Conservation (phyloP, 768 basidiomycete genomes). For the Agrocybe praecox region DNA sequence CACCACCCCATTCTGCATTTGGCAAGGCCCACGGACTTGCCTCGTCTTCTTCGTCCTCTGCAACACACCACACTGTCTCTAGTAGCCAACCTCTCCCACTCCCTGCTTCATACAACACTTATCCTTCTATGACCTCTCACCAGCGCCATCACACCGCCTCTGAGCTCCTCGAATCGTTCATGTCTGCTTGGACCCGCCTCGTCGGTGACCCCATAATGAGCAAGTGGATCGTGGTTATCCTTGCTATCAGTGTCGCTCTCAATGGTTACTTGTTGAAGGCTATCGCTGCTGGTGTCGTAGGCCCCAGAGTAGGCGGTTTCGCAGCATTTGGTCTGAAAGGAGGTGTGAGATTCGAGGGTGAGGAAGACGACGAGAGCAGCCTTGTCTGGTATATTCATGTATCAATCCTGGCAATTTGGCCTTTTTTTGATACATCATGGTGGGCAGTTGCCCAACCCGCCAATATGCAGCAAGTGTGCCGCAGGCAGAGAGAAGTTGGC, state of each 20-base stretch:
- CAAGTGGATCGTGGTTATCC: conserved; percentile 92
- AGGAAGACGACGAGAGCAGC: conserved; percentile 25
- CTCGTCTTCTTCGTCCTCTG: neutral
- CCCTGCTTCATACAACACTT: neutral
- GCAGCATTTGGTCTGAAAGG: conserved; percentile 20
- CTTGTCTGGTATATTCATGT: too few species aligned
- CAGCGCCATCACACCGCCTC: conserved; percentile 25
- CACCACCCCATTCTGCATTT: conserved; percentile 11
- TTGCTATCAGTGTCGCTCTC: conserved; percentile 83
- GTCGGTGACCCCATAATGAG: conserved; percentile 93
- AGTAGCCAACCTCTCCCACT: neutral
- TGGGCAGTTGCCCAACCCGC: too few species aligned
- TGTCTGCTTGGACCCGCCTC: conserved; percentile 87
- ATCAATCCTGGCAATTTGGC: too few species aligned
- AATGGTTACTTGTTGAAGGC: conserved; percentile 95
- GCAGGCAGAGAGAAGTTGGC: too few species aligned
- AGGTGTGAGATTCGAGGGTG: conserved; percentile 30
- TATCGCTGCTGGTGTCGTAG: conserved; percentile 59
- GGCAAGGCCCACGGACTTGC: neutral
- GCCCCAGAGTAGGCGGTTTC: conserved; percentile 22
- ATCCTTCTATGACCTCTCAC: neutral
- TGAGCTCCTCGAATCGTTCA: conserved; percentile 79
- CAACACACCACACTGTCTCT: conserved; percentile 19
- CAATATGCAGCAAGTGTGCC: too few species aligned
- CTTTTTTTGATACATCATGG: too few species aligned